phyloP scores from a whole-genome alignment of 129 eudicot species.

The Pseudognaphalium luteoalbum region DNA sequence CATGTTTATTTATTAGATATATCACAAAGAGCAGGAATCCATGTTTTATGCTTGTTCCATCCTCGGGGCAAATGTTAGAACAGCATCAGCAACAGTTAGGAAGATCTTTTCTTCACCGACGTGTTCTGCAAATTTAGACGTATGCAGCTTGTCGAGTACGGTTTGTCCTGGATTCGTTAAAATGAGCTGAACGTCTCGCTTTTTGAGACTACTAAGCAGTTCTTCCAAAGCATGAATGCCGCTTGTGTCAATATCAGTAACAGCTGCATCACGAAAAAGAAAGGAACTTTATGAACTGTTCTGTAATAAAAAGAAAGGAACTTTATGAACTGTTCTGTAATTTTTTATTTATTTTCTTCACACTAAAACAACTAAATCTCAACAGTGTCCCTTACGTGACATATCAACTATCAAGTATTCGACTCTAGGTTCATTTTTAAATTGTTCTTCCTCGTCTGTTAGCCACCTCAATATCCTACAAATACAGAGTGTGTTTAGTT shows the following conservation, averaged over 20 bases:
- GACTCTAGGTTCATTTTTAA: constrained; percentile 35
- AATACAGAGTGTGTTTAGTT: not conserved
- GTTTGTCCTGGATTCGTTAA: constrained; percentile 68
- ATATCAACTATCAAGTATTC: constrained; percentile 54
- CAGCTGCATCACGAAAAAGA: constrained; percentile 50
- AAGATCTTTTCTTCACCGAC: constrained; percentile 63
- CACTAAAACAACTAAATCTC: not conserved
- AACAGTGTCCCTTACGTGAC: constrained; percentile 54
- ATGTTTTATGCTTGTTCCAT: constrained; percentile 33
- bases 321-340: not conserved
- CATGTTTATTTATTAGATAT: no score
- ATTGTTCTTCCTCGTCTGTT: constrained; percentile 55
- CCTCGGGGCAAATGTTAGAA: constrained; percentile 48
- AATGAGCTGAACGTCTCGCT: constrained; percentile 56
- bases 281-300: not conserved
- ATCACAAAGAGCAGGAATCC: no score
- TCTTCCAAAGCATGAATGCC: constrained; percentile 80
- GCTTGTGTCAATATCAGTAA: constrained; percentile 76
- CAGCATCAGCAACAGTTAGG: constrained; percentile 64
- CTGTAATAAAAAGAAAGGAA: not conserved
- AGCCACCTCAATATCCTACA: constrained; percentile 71
- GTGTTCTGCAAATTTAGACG: constrained; percentile 41
- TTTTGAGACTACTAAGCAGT: constrained; percentile 43
- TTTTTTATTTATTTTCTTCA: not conserved
- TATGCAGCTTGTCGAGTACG: constrained; percentile 60